Evolutionary conservation across 1,284 basidiomycete species (phyloP).

Genomic region (Boletus sp.): DNA sequence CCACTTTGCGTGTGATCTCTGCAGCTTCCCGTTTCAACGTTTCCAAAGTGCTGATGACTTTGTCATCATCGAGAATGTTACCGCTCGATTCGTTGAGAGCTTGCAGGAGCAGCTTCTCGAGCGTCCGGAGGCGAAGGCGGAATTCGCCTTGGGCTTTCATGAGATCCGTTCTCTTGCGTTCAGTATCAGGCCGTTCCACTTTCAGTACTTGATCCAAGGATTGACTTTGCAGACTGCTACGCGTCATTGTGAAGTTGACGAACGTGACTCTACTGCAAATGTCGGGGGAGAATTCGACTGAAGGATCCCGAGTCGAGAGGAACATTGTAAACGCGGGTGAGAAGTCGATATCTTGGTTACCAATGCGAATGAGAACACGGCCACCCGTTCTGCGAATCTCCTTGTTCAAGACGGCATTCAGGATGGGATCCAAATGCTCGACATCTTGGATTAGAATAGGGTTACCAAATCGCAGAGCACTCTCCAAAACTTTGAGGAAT

Average conservation of each 20-base stretch:
- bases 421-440: constrained; percentile 95
- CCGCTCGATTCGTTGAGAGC: constrained; percentile 96
- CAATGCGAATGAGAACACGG: constrained; percentile 94
- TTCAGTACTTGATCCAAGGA: constrained; percentile 96
- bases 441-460: constrained; percentile 97
- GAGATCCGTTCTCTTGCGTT: constrained; percentile 94
- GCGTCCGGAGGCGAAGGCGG: constrained; percentile 84
- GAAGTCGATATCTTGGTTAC: constrained; percentile 99
- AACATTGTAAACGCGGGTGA: constrained; percentile 99
- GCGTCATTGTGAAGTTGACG: constrained; percentile 99
- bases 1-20: constrained; percentile 95
- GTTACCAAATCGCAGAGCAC: constrained; percentile 98
- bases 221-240: constrained; percentile 96
- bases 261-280: constrained; percentile 99
- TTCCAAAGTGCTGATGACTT: constrained; percentile 96
- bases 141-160: constrained; percentile 99
- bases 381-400: constrained; percentile 95
- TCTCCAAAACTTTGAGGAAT: constrained; percentile 97
- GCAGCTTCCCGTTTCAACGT: constrained; percentile 96
- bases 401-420: constrained; percentile 96
- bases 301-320: constrained; percentile 94
- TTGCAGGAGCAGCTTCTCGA: constrained; percentile 91
- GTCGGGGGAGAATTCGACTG: constrained; percentile 96
- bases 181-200: constrained; percentile 94
- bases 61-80: constrained; percentile 98